phyloP scores from a whole-genome alignment of 495 filamentous ascomycete genomes.

The Talaromyces adpressus region DNA sequence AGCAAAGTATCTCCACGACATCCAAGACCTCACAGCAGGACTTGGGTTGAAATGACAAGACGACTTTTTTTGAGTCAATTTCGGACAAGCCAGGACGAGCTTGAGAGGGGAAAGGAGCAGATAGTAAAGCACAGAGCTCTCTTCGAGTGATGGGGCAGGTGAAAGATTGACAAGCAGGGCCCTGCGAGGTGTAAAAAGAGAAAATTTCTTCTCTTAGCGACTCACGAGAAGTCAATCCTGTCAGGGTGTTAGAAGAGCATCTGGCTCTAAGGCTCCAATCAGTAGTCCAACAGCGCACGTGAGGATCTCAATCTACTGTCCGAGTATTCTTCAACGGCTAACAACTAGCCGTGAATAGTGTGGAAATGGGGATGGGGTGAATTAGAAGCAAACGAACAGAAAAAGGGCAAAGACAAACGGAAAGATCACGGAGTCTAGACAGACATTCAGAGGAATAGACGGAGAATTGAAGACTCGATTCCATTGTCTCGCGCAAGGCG shows the following conservation, averaged over 20 bases:
- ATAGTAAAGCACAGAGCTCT: neutral
- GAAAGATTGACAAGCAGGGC: neutral
- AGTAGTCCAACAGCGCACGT: neutral
- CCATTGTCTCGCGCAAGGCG: neutral
- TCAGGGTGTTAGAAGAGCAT: neutral
- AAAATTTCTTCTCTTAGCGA: neutral
- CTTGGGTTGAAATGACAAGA: neutral
- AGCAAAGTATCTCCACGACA: neutral
- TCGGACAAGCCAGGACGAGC: neutral
- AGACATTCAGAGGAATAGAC: neutral
- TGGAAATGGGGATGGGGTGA: neutral
- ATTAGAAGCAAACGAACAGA: neutral
- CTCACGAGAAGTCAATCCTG: neutral
- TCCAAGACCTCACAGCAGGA: neutral
- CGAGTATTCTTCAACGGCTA: neutral
- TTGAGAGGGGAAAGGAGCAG: neutral
- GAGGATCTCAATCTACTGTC: neutral
- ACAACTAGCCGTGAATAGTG: neutral
- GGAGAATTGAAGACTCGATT: conserved; percentile 3
- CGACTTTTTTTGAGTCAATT: neutral
- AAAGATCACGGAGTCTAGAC: neutral
- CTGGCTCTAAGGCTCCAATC: neutral
- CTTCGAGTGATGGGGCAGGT: neutral
- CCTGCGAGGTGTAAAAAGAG: neutral
- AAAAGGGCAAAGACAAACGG: neutral